Percentiles rank a stretch among this genome's conserved stretches.
phyloP scores from a whole-genome alignment of 495 filamentous ascomycete genomes.

The Neurospora discreta region DNA sequence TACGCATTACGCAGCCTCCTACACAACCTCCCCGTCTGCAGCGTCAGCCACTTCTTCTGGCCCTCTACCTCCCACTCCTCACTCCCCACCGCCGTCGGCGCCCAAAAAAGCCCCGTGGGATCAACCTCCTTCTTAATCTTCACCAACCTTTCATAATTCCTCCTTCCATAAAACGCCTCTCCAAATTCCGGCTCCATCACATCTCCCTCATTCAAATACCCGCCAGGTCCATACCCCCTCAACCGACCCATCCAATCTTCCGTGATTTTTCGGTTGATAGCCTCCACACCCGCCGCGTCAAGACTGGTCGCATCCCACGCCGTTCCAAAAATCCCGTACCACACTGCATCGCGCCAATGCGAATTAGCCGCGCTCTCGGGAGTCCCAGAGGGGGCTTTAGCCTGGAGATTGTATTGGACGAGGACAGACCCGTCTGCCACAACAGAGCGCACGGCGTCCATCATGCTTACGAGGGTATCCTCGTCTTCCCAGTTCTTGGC shows the following conservation, averaged over 20 bases:
- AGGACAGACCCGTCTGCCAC: constrained; percentile 10
- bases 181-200: constrained; percentile 53
- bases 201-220: constrained; percentile 43
- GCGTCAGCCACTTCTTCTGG: constrained; percentile 10
- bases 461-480: constrained; percentile 15
- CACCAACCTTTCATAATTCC: constrained; percentile 32
- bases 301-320: constrained; percentile 4
- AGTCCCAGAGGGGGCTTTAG: constrained; percentile 1
- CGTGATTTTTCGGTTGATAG: constrained; percentile 13
- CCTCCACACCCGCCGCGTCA: background rate
- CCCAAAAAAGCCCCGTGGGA: constrained; percentile 44
- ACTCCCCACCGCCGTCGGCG: constrained; percentile 42
- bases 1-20: no score
- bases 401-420: constrained; percentile 16
- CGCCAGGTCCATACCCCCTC: constrained; percentile 22
- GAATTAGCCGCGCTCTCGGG: constrained; percentile 9
- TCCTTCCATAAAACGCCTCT: constrained; percentile 46
- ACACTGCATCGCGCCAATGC: constrained; percentile 15
- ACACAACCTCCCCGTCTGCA: constrained; percentile 16
- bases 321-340: constrained; percentile 6
- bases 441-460: constrained; percentile 10
- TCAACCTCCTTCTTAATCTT: constrained; percentile 41
- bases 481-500: constrained; percentile 18
- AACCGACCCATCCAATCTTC: constrained; percentile 15
- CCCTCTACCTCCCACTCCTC: constrained; percentile 28